These are phyloP conservation scores for Plectranthus barbatus DNA, from an alignment of 257 asterid species.

Conservation along the genomic window DNA sequence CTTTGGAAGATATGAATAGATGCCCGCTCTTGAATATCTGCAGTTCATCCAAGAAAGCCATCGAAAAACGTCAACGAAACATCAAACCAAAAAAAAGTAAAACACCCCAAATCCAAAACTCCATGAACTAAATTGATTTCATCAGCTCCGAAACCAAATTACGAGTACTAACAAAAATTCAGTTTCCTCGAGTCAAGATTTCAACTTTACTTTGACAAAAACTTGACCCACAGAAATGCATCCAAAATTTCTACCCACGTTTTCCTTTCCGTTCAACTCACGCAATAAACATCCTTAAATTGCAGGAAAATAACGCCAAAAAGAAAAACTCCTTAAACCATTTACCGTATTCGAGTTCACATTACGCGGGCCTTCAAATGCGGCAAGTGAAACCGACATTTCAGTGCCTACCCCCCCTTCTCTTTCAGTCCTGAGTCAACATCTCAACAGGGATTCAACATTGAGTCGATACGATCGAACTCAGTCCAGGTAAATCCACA, in stretches of 20 bases:
- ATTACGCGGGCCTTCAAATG: slow-evolving; percentile 74
- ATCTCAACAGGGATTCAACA: slow-evolving; percentile 20
- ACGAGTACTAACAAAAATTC: neutral
- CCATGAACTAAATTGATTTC: neutral
- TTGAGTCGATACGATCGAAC: slow-evolving; percentile 29
- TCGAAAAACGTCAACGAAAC: slow-evolving; percentile 1
- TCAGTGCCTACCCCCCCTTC: neutral
- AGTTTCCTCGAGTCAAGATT: neutral
- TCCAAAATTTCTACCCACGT: neutral
- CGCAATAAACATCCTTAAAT: slow-evolving; percentile 6
- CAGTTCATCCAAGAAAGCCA: slow-evolving; percentile 17
- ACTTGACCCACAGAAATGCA: slow-evolving; percentile 20
- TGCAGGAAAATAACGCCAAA: neutral
- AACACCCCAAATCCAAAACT: slow-evolving; percentile 2
- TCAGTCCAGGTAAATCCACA: slow-evolving; percentile 16
- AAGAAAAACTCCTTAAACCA: neutral
- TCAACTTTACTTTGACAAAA: slow-evolving; percentile 4
- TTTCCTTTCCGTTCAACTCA: slow-evolving; percentile 14
- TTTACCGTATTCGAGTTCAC: slow-evolving; percentile 68
- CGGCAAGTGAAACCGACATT: slow-evolving; percentile 77
- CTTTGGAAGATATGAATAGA: slow-evolving; percentile 85
- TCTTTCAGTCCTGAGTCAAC: slow-evolving; percentile 19
- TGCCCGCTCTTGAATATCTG: slow-evolving; percentile 97
- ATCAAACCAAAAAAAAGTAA: slow-evolving; percentile 5
- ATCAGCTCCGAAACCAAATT: slow-evolving; percentile 1